phyloP scores from a whole-genome alignment of 495 filamentous ascomycete genomes.

The Hypoxylon intermedium region DNA sequence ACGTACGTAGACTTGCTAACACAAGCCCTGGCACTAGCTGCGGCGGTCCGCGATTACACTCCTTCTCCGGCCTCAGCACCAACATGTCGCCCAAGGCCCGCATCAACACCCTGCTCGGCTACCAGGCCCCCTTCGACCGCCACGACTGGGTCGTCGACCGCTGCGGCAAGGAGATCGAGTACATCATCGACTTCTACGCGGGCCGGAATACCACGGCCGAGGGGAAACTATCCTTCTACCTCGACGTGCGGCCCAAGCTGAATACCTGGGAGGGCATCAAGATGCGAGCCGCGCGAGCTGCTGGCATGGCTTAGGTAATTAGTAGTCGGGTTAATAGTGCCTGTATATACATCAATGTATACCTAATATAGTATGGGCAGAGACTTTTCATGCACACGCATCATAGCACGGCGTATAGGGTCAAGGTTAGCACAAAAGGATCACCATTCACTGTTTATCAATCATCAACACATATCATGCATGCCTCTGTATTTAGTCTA shows the following conservation, averaged over 20 bases:
- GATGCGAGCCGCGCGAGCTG: constrained; percentile 72
- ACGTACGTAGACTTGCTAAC: background rate
- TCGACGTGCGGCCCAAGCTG: constrained; percentile 94
- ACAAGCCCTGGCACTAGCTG: constrained; percentile 55
- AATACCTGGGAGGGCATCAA: constrained; percentile 88
- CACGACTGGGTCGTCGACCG: constrained; percentile 98
- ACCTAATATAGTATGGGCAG: background rate
- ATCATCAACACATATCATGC: background rate
- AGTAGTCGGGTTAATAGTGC: background rate
- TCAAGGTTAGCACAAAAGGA: constrained; percentile 10
- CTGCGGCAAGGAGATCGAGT: constrained; percentile 88
- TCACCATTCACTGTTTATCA: constrained; percentile 22
- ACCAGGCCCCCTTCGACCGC: constrained; percentile 89
- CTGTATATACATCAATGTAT: constrained; percentile 22
- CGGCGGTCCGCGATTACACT: constrained; percentile 80
- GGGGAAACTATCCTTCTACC: constrained; percentile 81
- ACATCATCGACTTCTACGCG: constrained; percentile 97
- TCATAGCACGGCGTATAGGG: constrained; percentile 30
- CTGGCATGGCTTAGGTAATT: constrained; percentile 61
- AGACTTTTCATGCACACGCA: background rate
- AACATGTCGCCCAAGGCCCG: constrained; percentile 83
- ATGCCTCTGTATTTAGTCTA: background rate
- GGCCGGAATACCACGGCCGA: constrained; percentile 66
- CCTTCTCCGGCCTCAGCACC: constrained; percentile 78
- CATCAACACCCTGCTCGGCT: constrained; percentile 80